A percentile compares a stretch with the other conserved stretches of the same genome.
These are phyloP conservation scores for Schizochytrium sp. DNA, from an alignment of 108 stramenopile species.

Conservation along the genomic window DNA sequence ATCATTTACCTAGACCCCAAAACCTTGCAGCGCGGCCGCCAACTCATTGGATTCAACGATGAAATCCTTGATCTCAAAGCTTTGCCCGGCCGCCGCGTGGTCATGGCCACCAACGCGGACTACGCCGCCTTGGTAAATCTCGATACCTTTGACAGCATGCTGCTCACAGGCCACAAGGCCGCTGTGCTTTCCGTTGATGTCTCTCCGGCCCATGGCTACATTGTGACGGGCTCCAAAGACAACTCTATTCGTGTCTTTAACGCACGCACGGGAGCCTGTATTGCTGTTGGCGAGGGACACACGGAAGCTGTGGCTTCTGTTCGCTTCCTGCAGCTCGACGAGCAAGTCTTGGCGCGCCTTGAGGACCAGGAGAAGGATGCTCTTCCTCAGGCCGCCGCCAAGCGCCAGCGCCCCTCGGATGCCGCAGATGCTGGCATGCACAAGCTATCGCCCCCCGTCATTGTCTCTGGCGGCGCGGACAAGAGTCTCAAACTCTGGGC, in stretches of 20 bases:
- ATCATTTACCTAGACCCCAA: not conserved
- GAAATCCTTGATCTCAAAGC: not conserved
- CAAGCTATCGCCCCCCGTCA: constrained; percentile 36
- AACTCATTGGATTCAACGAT: constrained; percentile 11
- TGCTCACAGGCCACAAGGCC: constrained; percentile 79
- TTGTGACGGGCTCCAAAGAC: constrained; percentile 84
- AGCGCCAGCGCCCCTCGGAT: not conserved
- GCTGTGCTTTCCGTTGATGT: constrained; percentile 80
- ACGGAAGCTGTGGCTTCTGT: constrained; percentile 61
- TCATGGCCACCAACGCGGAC: constrained; percentile 7
- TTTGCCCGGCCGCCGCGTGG: not conserved
- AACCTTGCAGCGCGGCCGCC: not conserved
- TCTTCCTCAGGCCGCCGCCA: not conserved
- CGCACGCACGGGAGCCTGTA: constrained; percentile 36
- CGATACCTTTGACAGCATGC: not conserved
- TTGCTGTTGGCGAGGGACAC: constrained; percentile 68
- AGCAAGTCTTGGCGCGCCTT: not conserved
- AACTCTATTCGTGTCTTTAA: constrained; percentile 72
- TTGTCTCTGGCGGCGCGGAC: constrained; percentile 78
- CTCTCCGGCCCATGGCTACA: constrained; percentile 72
- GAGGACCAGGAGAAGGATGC: not conserved
- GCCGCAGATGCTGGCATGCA: constrained; percentile 15
- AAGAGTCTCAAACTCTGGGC: constrained; percentile 85
- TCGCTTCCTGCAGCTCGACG: not conserved
- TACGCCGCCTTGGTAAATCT: not conserved